Conservation (phyloP, 129 eudicot species). For the Heracleum sosnowskyi region DNA sequence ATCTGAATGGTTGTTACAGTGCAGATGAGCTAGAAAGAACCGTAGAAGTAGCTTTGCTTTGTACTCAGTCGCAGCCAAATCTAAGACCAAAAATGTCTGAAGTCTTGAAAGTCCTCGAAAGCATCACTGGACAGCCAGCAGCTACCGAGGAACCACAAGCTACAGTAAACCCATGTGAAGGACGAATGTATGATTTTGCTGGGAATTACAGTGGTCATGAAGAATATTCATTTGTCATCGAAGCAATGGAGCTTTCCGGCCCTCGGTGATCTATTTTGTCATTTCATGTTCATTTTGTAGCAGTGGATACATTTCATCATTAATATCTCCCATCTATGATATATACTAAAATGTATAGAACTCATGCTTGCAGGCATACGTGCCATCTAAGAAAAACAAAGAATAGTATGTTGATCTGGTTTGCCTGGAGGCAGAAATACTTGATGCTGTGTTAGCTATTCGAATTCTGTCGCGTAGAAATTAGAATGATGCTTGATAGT, state of each 20-base stretch:
- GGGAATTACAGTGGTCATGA: constrained; percentile 40
- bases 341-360: neutral
- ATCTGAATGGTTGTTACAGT: constrained; percentile 54
- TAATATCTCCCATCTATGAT: neutral
- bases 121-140: constrained; percentile 37
- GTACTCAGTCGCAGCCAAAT: constrained; percentile 58
- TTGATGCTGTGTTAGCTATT: neutral
- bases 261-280: constrained; percentile 37
- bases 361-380: neutral
- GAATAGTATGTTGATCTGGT: neutral
- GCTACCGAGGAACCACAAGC: constrained; percentile 39
- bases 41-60: constrained; percentile 59
- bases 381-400: neutral
- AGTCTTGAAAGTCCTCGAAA: constrained; percentile 66
- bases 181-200: constrained; percentile 38
- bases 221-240: constrained; percentile 5
- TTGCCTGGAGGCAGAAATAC: neutral
- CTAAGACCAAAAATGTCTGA: constrained; percentile 79
- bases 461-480: neutral
- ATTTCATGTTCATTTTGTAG: neutral
- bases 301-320: neutral
- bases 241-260: constrained; percentile 52
- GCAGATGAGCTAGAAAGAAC: constrained; percentile 53
- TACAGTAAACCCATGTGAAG: constrained; percentile 28
- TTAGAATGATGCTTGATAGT: neutral